phyloP scores from a whole-genome alignment of 1,284 basidiomycete species.

The Ganoderma lingzhi region DNA sequence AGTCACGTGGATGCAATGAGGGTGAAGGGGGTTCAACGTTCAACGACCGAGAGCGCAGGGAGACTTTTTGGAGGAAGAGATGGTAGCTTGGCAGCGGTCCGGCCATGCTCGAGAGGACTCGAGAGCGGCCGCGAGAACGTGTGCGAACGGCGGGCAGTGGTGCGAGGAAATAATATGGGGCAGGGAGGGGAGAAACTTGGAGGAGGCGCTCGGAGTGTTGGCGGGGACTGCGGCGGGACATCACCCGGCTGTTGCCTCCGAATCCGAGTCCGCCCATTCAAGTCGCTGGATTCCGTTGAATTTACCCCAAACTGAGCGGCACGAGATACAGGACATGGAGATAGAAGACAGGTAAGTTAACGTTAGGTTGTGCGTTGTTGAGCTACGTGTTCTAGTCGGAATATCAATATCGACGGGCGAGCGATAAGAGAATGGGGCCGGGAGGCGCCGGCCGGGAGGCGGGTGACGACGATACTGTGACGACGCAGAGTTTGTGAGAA shows the following conservation, averaged over 20 bases:
- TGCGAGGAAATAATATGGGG: constrained; percentile 12
- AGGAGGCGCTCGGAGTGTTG: constrained; percentile 16
- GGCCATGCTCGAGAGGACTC: constrained; percentile 30
- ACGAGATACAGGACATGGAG: neutral
- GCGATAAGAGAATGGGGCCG: constrained; percentile 16
- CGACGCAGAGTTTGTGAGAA: constrained; percentile 26
- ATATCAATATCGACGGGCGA: neutral
- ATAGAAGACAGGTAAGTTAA: neutral
- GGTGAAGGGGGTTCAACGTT: neutral
- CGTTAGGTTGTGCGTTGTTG: neutral
- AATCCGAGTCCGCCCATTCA: neutral
- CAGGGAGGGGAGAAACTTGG: neutral
- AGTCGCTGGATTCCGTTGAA: neutral
- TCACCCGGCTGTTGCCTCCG: neutral
- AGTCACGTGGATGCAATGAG: constrained; percentile 24
- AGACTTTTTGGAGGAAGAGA: neutral
- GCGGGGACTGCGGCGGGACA: neutral
- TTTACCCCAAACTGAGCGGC: neutral
- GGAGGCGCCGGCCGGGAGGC: constrained; percentile 19
- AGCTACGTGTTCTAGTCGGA: neutral
- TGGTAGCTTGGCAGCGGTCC: neutral
- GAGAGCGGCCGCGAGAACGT: constrained; percentile 26
- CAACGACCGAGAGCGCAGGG: neutral
- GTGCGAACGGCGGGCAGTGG: neutral
- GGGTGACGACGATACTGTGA: constrained; percentile 26